These are phyloP conservation scores for Irpex lacteus DNA, from an alignment of 1,284 basidiomycete species.

Conservation along the genomic window DNA sequence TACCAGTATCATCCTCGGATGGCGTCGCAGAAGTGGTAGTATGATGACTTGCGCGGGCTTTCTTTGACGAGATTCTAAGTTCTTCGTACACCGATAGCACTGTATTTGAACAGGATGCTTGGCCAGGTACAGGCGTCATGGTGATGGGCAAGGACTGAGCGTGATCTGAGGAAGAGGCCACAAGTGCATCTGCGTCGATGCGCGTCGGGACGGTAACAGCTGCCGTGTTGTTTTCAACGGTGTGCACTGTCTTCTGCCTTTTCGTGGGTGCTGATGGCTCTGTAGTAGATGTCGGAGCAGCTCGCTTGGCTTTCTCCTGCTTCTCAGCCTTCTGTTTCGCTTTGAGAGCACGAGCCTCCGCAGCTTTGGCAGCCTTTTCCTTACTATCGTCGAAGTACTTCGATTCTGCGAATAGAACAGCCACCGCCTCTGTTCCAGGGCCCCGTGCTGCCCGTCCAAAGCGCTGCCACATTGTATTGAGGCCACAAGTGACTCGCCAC, in stretches of 20 bases:
- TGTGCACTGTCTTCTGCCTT: no score
- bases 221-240: no score
- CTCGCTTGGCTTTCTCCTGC: constrained; percentile 3
- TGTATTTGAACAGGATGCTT: no score
- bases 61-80: background rate
- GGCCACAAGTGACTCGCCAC: constrained; percentile 20
- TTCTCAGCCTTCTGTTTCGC: background rate
- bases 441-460: constrained; percentile 18
- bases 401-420: constrained; percentile 15
- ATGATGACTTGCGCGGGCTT: background rate
- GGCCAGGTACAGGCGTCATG: no score
- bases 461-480: constrained; percentile 18
- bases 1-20: no score
- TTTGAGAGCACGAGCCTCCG: background rate
- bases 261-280: no score
- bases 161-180: no score
- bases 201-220: no score
- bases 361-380: background rate
- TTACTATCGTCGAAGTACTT: constrained; percentile 14
- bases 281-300: no score
- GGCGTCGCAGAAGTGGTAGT: no score
- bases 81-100: background rate
- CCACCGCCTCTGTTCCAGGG: constrained; percentile 8
- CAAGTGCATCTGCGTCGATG: no score
- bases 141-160: no score